These are phyloP conservation scores for Globisporangium cystogenes DNA, from an alignment of 352 stramenopile genomes.

Conservation along the genomic window DNA sequence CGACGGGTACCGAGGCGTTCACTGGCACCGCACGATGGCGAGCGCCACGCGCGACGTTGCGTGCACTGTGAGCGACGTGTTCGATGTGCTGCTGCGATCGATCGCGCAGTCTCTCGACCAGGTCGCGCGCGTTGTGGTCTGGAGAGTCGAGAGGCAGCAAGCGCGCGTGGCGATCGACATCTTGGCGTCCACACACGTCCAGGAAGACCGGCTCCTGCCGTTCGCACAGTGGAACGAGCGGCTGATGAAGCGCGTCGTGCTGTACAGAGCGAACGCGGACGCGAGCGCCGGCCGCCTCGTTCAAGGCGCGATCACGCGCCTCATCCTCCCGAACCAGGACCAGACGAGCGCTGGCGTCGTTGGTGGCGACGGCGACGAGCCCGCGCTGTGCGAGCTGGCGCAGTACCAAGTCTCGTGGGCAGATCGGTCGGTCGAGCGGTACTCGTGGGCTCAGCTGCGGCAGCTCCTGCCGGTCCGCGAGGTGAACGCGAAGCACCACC, in stretches of 20 bases:
- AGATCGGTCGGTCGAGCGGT: constrained; percentile 34
- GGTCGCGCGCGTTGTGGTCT: constrained; percentile 44
- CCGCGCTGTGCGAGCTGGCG: constrained; percentile 25
- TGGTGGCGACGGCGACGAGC: not conserved
- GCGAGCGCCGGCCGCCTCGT: constrained; percentile 12
- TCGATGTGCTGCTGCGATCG: constrained; percentile 36
- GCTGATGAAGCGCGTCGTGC: constrained; percentile 50
- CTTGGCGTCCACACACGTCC: constrained; percentile 48
- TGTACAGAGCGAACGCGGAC: constrained; percentile 41
- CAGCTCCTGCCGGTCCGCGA: constrained; percentile 51
- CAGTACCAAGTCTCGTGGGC: constrained; percentile 56
- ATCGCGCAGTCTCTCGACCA: constrained; percentile 34
- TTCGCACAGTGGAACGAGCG: constrained; percentile 55
- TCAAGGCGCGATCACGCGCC: constrained; percentile 25
- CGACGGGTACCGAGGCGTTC: constrained; percentile 34
- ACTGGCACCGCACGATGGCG: constrained; percentile 49
- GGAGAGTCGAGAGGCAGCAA: constrained; percentile 32
- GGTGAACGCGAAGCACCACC: constrained; percentile 69
- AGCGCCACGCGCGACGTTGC: constrained; percentile 26
- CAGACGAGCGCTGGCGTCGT: not conserved
- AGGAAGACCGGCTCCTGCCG: constrained; percentile 46
- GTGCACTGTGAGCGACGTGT: constrained; percentile 50
- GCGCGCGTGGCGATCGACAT: constrained; percentile 30
- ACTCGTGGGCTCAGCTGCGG: constrained; percentile 43
- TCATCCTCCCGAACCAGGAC: constrained; percentile 8